These are phyloP conservation scores for Elongisporangium anandrum DNA, from an alignment of 352 stramenopile genomes.

Conservation along the genomic window DNA sequence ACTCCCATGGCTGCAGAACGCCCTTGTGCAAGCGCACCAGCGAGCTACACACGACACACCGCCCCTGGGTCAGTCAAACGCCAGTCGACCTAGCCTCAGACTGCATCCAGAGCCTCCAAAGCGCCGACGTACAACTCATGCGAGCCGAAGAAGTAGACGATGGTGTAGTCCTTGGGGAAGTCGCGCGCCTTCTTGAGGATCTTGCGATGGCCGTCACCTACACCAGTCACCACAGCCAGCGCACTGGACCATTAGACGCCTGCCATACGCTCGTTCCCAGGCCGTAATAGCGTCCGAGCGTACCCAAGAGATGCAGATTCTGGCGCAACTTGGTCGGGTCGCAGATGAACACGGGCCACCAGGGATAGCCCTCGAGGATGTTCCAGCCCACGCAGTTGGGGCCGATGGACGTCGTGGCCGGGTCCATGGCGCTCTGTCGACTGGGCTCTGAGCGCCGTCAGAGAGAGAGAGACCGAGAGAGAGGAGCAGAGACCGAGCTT, in stretches of 20 bases:
- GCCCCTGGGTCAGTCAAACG: background rate
- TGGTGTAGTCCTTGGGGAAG: slow-evolving; percentile 61
- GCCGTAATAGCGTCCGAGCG: background rate
- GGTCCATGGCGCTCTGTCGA: background rate
- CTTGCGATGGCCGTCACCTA: slow-evolving; percentile 52
- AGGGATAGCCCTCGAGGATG: slow-evolving; percentile 82
- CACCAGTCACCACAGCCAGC: background rate
- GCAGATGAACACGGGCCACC: slow-evolving; percentile 86
- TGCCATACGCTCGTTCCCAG: background rate
- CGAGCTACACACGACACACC: slow-evolving; percentile 27
- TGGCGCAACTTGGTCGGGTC: slow-evolving; percentile 71
- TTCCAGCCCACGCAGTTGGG: slow-evolving; percentile 80
- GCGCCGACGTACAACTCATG: slow-evolving; percentile 65
- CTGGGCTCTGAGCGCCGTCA: background rate
- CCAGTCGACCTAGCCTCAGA: background rate
- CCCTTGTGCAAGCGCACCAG: slow-evolving; percentile 59
- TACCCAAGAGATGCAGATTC: slow-evolving; percentile 59
- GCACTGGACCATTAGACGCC: too few species aligned
- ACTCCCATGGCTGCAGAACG: slow-evolving; percentile 70
- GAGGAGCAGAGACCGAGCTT: background rate
- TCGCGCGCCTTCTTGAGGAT: slow-evolving; percentile 74
- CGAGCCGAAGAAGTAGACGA: slow-evolving; percentile 86
- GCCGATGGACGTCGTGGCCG: background rate
- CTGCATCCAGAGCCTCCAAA: slow-evolving; percentile 3
- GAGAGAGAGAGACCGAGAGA: background rate